phyloP scores from a whole-genome alignment of 805 yeast genomes.

The Clavispora phyllophila region DNA sequence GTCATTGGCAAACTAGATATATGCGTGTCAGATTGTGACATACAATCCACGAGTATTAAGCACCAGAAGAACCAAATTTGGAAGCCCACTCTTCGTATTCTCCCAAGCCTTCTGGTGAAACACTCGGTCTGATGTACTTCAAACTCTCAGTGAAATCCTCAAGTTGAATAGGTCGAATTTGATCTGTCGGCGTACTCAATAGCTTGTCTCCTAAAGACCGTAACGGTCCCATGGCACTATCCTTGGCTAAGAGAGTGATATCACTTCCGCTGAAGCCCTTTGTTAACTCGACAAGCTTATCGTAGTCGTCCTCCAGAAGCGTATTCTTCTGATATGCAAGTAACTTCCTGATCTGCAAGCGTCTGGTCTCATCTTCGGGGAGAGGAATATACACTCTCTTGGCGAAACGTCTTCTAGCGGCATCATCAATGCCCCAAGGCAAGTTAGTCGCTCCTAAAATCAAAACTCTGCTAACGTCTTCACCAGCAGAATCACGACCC shows the following conservation, averaged over 20 bases:
- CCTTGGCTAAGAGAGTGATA: conserved; percentile 88
- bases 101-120: conserved; percentile 70
- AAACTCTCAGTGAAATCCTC: conserved; percentile 74
- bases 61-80: conserved; percentile 85
- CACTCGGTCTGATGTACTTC: conserved; percentile 81
- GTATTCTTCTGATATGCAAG: conserved; percentile 69
- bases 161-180: conserved; percentile 69
- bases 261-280: conserved; percentile 91
- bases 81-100: conserved; percentile 88
- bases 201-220: conserved; percentile 84
- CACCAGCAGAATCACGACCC: conserved; percentile 48
- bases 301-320: conserved; percentile 57
- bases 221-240: conserved; percentile 97
- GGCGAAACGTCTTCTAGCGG: conserved; percentile 90
- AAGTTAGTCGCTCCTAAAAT: conserved; percentile 92
- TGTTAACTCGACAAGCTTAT: conserved; percentile 58
- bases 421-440: conserved; percentile 98
- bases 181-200: conserved; percentile 61
- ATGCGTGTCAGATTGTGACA: too few species aligned
- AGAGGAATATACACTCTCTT: conserved; percentile 89
- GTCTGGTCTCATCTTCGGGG: conserved; percentile 82
- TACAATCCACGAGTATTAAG: conserved; percentile 33
- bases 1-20: too few species aligned
- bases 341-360: conserved; percentile 63
- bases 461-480: conserved; percentile 56